Conservation (phyloP, 2,329 filamentous ascomycete species). For the Aspergillus latus region DNA sequence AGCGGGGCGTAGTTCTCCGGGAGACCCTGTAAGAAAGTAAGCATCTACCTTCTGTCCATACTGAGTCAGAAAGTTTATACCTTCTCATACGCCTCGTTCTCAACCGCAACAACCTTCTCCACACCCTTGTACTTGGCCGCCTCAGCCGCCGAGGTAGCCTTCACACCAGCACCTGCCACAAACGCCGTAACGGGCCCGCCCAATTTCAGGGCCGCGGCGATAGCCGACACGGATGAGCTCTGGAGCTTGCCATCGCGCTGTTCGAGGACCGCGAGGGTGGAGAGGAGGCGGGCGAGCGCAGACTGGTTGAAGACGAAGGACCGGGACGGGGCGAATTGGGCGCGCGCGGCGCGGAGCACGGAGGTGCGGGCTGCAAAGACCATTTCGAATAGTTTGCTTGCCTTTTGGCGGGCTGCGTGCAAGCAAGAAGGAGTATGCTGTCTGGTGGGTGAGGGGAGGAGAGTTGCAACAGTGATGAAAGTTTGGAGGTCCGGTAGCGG, state of each 20-base stretch:
- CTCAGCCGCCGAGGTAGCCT: slow-evolving; percentile 70
- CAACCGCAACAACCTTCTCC: slow-evolving; percentile 85
- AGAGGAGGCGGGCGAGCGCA: slow-evolving; percentile 68
- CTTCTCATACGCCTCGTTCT: slow-evolving; percentile 90
- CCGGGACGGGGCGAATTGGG: slow-evolving; percentile 46
- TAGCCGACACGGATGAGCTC: slow-evolving; percentile 74
- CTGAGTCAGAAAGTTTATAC: slow-evolving; percentile 44
- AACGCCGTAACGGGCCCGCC: slow-evolving; percentile 85
- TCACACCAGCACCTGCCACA: slow-evolving; percentile 76
- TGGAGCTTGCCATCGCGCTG: slow-evolving; percentile 88
- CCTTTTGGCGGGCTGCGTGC: neutral
- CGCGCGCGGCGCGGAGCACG: slow-evolving; percentile 44
- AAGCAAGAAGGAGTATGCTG: neutral
- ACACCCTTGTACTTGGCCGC: slow-evolving; percentile 86
- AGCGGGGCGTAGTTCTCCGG: slow-evolving; percentile 94
- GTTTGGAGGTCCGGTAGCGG: slow-evolving; percentile 13
- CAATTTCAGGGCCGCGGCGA: slow-evolving; percentile 82
- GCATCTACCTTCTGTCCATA: slow-evolving; percentile 1
- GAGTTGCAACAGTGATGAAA: slow-evolving; percentile 4
- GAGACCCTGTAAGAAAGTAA: slow-evolving; percentile 64
- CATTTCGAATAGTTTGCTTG: slow-evolving; percentile 21
- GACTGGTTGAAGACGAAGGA: slow-evolving; percentile 46
- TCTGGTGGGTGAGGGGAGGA: neutral
- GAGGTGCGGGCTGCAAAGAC: slow-evolving; percentile 40
- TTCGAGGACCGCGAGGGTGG: slow-evolving; percentile 87